These are phyloP conservation scores for Atkinsonella texensis DNA, from an alignment of 2,329 filamentous ascomycete genomes.

Conservation along the genomic window DNA sequence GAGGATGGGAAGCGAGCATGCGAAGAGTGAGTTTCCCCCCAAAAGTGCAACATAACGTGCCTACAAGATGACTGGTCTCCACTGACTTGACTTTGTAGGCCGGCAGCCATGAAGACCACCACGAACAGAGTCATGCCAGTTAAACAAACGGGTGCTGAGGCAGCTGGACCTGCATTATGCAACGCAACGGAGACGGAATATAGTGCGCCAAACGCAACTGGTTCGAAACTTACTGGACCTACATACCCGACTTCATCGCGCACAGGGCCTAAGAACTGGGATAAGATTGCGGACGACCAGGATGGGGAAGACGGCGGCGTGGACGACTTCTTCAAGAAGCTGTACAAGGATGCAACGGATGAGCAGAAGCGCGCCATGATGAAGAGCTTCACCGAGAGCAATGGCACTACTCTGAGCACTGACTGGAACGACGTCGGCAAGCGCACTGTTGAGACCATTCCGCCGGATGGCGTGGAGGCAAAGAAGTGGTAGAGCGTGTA, in stretches of 20 bases:
- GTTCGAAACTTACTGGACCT: conserved; percentile 24
- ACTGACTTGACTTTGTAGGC: not conserved
- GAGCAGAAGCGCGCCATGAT: conserved; percentile 91
- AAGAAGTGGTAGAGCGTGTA: conserved; percentile 48
- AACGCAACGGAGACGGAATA: not conserved
- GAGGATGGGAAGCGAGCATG: not conserved
- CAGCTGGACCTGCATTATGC: not conserved
- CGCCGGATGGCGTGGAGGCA: conserved; percentile 66
- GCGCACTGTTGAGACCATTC: conserved; percentile 57
- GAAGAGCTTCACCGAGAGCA: conserved; percentile 92
- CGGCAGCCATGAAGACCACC: not conserved
- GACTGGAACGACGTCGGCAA: conserved; percentile 76
- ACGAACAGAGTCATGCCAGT: not conserved
- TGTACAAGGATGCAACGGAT: conserved; percentile 64
- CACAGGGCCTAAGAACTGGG: conserved; percentile 82
- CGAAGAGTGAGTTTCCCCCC: not conserved
- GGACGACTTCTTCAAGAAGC: conserved; percentile 78
- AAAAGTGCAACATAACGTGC: too few species aligned
- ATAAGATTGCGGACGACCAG: conserved; percentile 50
- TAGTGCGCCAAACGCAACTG: not conserved
- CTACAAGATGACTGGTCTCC: too few species aligned
- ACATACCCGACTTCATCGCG: conserved; percentile 80
- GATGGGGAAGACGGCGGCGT: conserved; percentile 52
- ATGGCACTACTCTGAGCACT: conserved; percentile 83
- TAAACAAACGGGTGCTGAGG: not conserved